These are phyloP conservation scores for Ogataea degrootiae DNA, from an alignment of 805 yeast species.

Conservation along the genomic window DNA sequence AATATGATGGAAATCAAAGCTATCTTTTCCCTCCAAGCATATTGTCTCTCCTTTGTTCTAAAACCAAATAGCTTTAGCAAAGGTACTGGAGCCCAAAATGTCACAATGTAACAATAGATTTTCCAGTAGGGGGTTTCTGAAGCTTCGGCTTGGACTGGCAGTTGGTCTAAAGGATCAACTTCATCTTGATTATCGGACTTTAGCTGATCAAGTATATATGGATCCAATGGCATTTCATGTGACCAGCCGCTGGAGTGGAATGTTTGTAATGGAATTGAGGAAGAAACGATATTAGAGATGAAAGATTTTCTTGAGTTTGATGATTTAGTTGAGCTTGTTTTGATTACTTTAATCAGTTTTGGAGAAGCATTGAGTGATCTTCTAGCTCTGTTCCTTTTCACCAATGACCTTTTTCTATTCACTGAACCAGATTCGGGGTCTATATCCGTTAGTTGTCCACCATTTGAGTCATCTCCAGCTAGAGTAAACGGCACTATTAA, in stretches of 20 bases:
- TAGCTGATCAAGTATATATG: neutral
- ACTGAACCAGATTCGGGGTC: neutral
- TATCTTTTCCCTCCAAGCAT: constrained; percentile 96
- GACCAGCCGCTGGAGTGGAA: too few species aligned
- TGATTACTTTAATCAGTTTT: neutral
- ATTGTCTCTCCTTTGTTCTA: constrained; percentile 73
- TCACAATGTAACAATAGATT: constrained; percentile 69
- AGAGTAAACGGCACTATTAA: too few species aligned
- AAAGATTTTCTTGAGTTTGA: too few species aligned
- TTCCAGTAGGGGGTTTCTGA: constrained; percentile 51
- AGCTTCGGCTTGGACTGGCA: neutral
- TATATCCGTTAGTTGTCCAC: neutral
- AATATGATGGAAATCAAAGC: constrained; percentile 75
- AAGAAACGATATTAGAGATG: too few species aligned
- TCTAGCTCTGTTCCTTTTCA: neutral
- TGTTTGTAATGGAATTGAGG: too few species aligned
- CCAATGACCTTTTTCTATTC: neutral
- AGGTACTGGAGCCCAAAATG: constrained; percentile 91
- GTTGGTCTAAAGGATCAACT: neutral
- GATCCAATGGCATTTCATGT: too few species aligned
- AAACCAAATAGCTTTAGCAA: constrained; percentile 69
- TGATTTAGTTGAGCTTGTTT: neutral
- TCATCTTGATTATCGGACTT: neutral
- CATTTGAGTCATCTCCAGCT: neutral
- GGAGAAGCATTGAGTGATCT: neutral